Evolutionary conservation across 305 asterid genomes (phyloP).

Genomic region (Plantago lanceolata): DNA sequence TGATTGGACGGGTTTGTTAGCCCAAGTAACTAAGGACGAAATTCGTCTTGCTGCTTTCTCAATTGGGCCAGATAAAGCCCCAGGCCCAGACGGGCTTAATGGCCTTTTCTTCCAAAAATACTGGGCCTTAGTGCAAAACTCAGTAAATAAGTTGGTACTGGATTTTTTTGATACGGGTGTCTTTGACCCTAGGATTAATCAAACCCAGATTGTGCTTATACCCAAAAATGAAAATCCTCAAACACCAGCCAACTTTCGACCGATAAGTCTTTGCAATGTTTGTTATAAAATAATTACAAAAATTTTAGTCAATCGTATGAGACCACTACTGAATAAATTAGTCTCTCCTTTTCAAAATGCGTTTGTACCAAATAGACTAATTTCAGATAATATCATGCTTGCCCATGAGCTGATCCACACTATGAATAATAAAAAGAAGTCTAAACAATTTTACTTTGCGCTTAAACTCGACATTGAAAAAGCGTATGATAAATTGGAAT

Average conservation of each 20-base stretch:
- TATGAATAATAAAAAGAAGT: not conserved
- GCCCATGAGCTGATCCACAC: not conserved
- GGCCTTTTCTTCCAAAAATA: not conserved
- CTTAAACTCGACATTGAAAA: not conserved
- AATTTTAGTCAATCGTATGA: not conserved
- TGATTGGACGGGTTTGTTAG: too few species aligned
- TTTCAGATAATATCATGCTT: not conserved
- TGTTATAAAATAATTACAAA: not conserved
- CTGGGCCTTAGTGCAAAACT: not conserved
- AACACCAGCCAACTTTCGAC: not conserved
- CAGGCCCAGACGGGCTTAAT: not conserved
- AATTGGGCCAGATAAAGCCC: not conserved
- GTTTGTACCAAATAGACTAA: not conserved
- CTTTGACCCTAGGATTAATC: not conserved
- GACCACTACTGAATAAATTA: not conserved
- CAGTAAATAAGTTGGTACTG: not conserved
- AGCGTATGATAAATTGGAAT: not conserved
- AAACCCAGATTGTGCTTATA: not conserved
- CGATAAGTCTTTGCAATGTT: not conserved
- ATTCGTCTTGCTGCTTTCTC: not conserved
- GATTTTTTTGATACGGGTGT: not conserved
- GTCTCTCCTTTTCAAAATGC: not conserved
- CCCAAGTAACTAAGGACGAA: too few species aligned
- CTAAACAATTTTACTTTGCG: not conserved
- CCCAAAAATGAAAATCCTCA: not conserved